Percentiles rank a stretch among this genome's conserved stretches.
Conservation (phyloP, 2,329 filamentous ascomycete species). For the Nannizzia gypsea region DNA sequence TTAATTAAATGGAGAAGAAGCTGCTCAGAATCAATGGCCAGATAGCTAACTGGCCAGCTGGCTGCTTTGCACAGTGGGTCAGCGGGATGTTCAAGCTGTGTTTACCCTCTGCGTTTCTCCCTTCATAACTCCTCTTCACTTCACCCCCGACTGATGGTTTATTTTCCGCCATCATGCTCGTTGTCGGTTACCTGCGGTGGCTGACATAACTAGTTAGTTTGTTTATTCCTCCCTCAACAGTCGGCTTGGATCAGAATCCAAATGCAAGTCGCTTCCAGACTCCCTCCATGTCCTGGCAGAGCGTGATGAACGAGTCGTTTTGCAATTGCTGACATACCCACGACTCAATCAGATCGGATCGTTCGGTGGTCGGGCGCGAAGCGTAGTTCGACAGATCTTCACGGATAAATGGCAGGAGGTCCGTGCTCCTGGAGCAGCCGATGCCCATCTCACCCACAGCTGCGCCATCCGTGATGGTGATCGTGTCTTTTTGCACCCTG, state of each 20-base stretch:
- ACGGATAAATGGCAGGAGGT: background rate
- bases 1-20: background rate
- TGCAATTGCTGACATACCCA: conserved; percentile 34
- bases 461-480: background rate
- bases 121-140: background rate
- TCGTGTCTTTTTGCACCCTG: background rate
- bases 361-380: conserved; percentile 21
- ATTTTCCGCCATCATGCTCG: background rate
- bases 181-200: background rate
- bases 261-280: conserved; percentile 32
- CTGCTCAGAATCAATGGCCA: background rate
- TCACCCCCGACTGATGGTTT: background rate
- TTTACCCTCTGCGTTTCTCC: background rate
- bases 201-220: background rate
- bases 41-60: background rate
- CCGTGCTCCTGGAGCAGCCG: background rate
- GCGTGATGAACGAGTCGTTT: conserved; percentile 28
- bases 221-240: too few species aligned
- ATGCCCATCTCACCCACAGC: background rate
- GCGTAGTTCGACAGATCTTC: conserved; percentile 25
- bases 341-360: conserved; percentile 25
- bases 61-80: background rate
- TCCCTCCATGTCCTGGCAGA: conserved; percentile 32
- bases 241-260: conserved; percentile 16
- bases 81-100: background rate